Evolutionary conservation across 129 eudicot species (phyloP).

Genomic region (Saposhnikovia divaricata): DNA sequence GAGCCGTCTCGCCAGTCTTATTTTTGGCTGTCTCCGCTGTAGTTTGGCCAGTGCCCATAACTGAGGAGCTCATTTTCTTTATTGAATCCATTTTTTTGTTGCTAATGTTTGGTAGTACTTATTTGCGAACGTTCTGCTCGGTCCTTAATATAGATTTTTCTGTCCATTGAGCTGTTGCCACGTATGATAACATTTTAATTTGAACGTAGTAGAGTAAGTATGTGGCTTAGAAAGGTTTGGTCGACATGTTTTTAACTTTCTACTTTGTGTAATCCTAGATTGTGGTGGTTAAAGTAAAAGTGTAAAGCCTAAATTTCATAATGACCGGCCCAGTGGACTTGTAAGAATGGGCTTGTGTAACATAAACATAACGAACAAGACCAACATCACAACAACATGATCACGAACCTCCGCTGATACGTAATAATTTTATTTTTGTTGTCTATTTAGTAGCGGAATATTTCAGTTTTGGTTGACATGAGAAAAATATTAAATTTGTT

Average conservation of each 20-base stretch:
- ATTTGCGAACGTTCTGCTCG: background rate
- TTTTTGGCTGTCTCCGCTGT: constrained; percentile 9
- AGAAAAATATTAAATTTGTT: too few relatives aligned
- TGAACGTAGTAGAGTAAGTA: background rate
- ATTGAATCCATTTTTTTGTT: background rate
- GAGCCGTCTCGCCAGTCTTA: constrained; percentile 24
- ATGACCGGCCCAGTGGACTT: background rate
- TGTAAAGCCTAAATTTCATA: background rate
- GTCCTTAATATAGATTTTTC: background rate
- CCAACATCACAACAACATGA: too few relatives aligned
- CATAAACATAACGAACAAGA: too few relatives aligned
- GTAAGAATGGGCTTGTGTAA: too few relatives aligned
- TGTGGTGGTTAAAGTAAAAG: too few relatives aligned
- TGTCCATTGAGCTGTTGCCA: background rate
- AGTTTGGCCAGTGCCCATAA: background rate
- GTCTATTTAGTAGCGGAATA: too few relatives aligned
- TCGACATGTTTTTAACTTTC: background rate
- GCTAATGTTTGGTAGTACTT: background rate
- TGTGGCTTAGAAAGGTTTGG: background rate
- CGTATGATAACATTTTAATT: background rate
- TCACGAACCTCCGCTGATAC: too few relatives aligned
- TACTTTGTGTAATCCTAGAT: too few relatives aligned
- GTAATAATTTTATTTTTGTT: too few relatives aligned
- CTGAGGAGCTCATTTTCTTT: background rate
- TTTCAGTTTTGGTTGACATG: too few relatives aligned